A percentile compares a stretch with the other conserved stretches of the same genome.
These are phyloP conservation scores for Colletotrichum sp. DNA, from an alignment of 2,329 filamentous ascomycete species.

Conservation along the genomic window DNA sequence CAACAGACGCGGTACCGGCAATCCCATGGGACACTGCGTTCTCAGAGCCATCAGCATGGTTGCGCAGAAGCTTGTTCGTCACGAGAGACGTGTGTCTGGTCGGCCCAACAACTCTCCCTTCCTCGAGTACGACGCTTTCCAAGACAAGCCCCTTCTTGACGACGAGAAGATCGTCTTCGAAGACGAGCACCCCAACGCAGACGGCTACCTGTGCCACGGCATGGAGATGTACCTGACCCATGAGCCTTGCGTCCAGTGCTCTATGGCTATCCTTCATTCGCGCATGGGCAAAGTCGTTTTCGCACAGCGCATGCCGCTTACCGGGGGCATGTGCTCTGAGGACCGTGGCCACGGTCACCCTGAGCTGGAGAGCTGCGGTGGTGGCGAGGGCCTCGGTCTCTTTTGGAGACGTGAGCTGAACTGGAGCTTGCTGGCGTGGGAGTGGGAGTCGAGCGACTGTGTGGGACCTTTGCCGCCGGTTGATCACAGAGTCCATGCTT, in stretches of 20 bases:
- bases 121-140: conserved; percentile 67
- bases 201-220: conserved; percentile 92
- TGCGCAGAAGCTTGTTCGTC: conserved; percentile 67
- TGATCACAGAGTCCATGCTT: conserved; percentile 55
- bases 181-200: conserved; percentile 68
- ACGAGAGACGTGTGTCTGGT: conserved; percentile 50
- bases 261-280: conserved; percentile 94
- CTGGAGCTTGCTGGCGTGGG: conserved; percentile 85
- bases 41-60: conserved; percentile 85
- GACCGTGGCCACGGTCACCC: conserved; percentile 57
- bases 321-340: conserved; percentile 84
- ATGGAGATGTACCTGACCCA: conserved; percentile 94
- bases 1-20: conserved; percentile 57
- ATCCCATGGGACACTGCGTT: conserved; percentile 79
- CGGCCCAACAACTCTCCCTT: conserved; percentile 39
- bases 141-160: conserved; percentile 70
- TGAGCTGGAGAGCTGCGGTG: conserved; percentile 41
- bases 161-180: conserved; percentile 68
- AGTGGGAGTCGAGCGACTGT: conserved; percentile 62
- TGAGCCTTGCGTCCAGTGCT: conserved; percentile 95
- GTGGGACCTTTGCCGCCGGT: conserved; percentile 41
- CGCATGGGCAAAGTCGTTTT: conserved; percentile 89
- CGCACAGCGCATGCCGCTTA: conserved; percentile 76
- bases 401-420: conserved; percentile 81
- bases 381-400: conserved; percentile 67